Conservation (phyloP, 2,329 filamentous ascomycete species). For the Scytalidium lignicola region DNA sequence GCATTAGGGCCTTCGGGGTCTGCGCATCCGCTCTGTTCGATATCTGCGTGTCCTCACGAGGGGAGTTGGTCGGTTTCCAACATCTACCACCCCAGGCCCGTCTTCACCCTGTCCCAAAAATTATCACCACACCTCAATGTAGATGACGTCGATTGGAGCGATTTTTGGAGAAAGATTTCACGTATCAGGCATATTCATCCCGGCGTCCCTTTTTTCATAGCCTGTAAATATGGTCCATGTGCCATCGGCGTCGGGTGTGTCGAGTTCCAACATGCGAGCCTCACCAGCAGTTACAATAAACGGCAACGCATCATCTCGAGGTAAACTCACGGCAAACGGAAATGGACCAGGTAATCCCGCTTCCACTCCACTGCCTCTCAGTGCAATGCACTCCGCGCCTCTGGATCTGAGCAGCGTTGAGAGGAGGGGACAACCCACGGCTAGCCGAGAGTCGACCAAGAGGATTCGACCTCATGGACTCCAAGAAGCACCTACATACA, state of each 20-base stretch:
- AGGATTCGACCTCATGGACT: constrained; percentile 78
- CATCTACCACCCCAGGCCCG: not conserved
- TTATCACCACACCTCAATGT: constrained; percentile 16
- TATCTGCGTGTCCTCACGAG: constrained; percentile 1
- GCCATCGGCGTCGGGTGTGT: constrained; percentile 19
- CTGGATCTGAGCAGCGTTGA: constrained; percentile 88
- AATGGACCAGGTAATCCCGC: constrained; percentile 25
- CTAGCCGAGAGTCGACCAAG: constrained; percentile 70
- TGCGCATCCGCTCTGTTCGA: not conserved
- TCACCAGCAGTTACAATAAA: constrained; percentile 23
- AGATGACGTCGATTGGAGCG: constrained; percentile 12
- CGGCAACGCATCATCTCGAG: constrained; percentile 19
- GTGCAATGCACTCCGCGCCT: constrained; percentile 39
- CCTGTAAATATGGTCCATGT: constrained; percentile 27
- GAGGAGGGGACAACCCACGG: constrained; percentile 76
- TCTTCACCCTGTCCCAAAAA: constrained; percentile 1
- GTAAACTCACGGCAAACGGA: constrained; percentile 22
- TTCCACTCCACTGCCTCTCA: constrained; percentile 25
- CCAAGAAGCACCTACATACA: constrained; percentile 84
- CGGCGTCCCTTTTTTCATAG: constrained; percentile 1
- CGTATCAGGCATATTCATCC: not conserved
- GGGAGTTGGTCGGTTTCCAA: constrained; percentile 6
- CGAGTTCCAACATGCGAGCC: constrained; percentile 24
- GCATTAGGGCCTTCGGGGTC: not conserved
- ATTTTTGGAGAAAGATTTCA: not conserved